Evolutionary conservation across 306 rosid species (phyloP).

Genomic region (Acacia melanoxylon): DNA sequence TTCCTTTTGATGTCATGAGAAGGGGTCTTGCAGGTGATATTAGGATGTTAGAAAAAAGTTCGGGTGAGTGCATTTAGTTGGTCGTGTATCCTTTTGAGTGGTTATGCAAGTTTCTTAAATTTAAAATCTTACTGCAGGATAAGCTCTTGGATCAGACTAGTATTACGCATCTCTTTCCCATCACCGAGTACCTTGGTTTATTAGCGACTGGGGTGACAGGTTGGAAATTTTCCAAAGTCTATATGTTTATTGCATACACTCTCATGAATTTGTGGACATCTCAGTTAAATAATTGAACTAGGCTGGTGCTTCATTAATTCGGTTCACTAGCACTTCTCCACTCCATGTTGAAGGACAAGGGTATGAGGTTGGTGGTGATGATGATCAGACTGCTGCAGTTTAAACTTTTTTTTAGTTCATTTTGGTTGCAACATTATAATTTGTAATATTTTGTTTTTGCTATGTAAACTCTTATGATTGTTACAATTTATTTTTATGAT

Average conservation of each 20-base stretch:
- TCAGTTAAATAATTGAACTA: background rate
- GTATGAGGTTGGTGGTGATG: no score
- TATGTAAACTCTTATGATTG: no score
- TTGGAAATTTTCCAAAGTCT: background rate
- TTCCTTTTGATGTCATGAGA: constrained; percentile 71
- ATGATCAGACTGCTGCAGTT: no score
- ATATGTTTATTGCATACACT: background rate
- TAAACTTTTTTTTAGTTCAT: no score
- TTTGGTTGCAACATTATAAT: no score
- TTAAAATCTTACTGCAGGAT: constrained; percentile 41
- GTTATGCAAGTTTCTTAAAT: background rate
- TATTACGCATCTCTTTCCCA: constrained; percentile 68
- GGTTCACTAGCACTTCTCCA: no score
- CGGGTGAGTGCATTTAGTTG: constrained; percentile 15
- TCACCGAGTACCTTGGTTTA: constrained; percentile 68
- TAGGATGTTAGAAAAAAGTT: constrained; percentile 63
- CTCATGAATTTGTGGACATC: background rate
- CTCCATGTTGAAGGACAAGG: no score
- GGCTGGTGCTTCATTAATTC: background rate
- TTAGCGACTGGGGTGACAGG: constrained; percentile 81
- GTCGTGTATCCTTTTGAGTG: background rate
- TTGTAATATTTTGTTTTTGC: no score
- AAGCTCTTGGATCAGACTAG: constrained; percentile 76
- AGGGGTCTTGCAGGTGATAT: constrained; percentile 91
- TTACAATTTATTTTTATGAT: no score